Conservation (phyloP, 257 asterid genomes). For the Solanum peruvianum region DNA sequence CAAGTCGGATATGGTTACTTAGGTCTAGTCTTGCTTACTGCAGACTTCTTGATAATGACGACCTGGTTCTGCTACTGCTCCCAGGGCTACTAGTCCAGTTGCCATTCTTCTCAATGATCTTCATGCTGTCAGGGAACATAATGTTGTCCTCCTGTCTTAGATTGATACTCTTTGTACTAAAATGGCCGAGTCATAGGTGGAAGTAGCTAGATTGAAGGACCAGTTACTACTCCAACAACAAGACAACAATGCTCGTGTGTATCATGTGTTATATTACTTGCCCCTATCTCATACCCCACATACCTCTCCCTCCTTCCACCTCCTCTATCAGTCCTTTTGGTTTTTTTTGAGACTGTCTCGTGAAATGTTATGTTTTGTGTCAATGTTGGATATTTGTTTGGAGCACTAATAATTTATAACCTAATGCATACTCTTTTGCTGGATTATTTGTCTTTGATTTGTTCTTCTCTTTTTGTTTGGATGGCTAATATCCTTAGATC, state of each 20-base stretch:
- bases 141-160: not conserved
- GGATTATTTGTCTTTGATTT: not conserved
- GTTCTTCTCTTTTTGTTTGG: not conserved
- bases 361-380: too few species aligned
- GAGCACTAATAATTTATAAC: not conserved
- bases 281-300: too few species aligned
- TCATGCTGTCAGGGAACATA: not conserved
- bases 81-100: not conserved
- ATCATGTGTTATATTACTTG: too few species aligned
- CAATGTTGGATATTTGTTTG: not conserved
- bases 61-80: not conserved
- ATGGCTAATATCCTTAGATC: not conserved
- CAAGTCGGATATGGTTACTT: not conserved
- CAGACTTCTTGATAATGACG: not conserved
- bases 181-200: too few species aligned
- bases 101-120: not conserved
- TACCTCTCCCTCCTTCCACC: too few species aligned
- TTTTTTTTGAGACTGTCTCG: too few species aligned
- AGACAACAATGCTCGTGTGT: too few species aligned
- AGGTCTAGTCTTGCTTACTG: not conserved
- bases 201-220: too few species aligned
- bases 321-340: too few species aligned
- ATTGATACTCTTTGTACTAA: too few species aligned
- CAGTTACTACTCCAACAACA: too few species aligned
- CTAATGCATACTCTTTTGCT: not conserved